Conservation (phyloP, 2,329 filamentous ascomycete species). For the Hypomyces rosellus region DNA sequence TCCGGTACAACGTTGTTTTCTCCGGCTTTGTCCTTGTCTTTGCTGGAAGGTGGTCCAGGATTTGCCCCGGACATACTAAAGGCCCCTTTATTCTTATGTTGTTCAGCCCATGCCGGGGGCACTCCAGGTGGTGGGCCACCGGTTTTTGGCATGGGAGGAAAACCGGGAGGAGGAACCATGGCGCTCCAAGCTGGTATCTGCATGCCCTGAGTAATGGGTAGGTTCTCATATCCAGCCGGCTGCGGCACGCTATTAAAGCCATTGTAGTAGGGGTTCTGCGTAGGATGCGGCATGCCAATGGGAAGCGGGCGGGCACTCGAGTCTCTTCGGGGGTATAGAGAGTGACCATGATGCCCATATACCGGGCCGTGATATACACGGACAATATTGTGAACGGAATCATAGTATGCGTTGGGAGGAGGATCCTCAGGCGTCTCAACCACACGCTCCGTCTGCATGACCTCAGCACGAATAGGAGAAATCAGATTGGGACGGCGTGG, state of each 20-base stretch:
- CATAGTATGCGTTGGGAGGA: conserved; percentile 53
- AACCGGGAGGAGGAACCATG: conserved; percentile 17
- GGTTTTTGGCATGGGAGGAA: conserved; percentile 11
- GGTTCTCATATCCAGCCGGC: conserved; percentile 19
- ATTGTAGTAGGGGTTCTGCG: conserved; percentile 37
- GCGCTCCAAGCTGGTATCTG: conserved; percentile 17
- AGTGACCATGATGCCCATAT: conserved; percentile 41
- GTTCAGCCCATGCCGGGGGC: conserved; percentile 1
- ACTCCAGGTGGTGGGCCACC: not conserved
- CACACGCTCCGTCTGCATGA: conserved; percentile 50
- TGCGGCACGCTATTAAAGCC: conserved; percentile 27
- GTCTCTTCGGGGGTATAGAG: conserved; percentile 42
- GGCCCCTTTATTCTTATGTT: conserved; percentile 2
- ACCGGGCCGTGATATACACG: conserved; percentile 52
- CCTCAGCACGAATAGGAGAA: conserved; percentile 40
- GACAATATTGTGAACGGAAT: conserved; percentile 44
- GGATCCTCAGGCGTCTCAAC: conserved; percentile 48
- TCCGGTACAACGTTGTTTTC: conserved; percentile 13
- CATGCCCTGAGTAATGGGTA: conserved; percentile 27
- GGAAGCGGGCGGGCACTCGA: conserved; percentile 28
- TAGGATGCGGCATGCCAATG: conserved; percentile 37
- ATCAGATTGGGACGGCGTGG: conserved; percentile 39
- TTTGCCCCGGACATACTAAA: conserved; percentile 1
- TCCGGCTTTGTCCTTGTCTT: conserved; percentile 1
- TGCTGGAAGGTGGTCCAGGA: not conserved